Evolutionary conservation across 73 alveolate species (phyloP), one percentile per base, ranked within the genome.

Genomic region (Paramecium octaurelia): DNA sequence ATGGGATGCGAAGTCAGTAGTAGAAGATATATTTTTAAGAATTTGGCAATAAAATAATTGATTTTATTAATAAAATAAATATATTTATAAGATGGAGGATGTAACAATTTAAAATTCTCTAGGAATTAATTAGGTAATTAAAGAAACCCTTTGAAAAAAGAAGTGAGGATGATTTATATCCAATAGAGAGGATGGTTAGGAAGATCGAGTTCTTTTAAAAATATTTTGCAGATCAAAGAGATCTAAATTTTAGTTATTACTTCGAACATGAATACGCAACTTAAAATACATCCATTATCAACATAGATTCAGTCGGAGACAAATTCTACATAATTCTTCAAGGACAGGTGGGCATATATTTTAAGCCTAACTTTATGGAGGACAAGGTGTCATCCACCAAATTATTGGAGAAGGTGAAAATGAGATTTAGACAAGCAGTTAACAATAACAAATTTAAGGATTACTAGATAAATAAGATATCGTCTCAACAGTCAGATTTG

Each of bases 301-400:
- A 87, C 36, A 68, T 87, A 24, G 93, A 87, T 48, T 48, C 93
- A 60, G 46, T 50, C 35, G 93, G 93, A 59, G 93, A 87, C n/a
- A 87, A 87, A 40, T 87, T 87, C 71, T 87, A 87, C 14, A 54
- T 87, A 29, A 68, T 87, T 43, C 93, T 87, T 3, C 18, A 58
- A 29, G 93, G 93, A 11, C 10, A 60, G 23, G 93, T 87, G 2
- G 93, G 93, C n/a, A 73, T 87, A 36, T 87, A 87, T 71, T 42
- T 64, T 6, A 87, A 87, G 29, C 64, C 68, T 6, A 73, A 87
- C 6, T 24, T 36, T 10, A 23, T 48, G 9, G 93, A 87, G 3
- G 70, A 58, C 18, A 35, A 68, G 44, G 43, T 43, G 34, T 58
- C 85, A 38, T 48, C 59, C n/a, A 59, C 54, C 0, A 86, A 86